phyloP scores from a whole-genome alignment of 2,329 filamentous ascomycete species.

The Colletotrichum cuscutae region DNA sequence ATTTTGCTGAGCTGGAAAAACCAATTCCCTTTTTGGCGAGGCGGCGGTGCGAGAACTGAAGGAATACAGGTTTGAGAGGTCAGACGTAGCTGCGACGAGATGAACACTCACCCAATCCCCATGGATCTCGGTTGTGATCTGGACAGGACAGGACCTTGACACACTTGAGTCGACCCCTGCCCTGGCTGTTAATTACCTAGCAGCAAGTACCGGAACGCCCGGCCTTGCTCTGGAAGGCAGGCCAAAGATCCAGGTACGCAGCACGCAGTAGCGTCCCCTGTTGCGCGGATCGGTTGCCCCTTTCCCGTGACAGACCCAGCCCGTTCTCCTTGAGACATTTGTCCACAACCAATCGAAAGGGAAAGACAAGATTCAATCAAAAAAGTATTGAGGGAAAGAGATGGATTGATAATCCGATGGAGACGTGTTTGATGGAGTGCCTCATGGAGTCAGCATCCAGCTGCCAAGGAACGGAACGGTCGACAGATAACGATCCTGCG shows the following conservation, averaged over 20 bases:
- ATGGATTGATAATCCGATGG: not conserved
- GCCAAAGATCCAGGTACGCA: not conserved
- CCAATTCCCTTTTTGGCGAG: not conserved
- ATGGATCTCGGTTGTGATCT: not conserved
- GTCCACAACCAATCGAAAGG: not conserved
- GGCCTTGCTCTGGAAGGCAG: constrained; percentile 1
- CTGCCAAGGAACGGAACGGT: not conserved
- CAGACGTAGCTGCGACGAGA: constrained; percentile 30
- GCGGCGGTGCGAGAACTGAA: not conserved
- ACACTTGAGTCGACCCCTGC: not conserved
- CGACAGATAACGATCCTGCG: not conserved
- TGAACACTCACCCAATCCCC: constrained; percentile 15
- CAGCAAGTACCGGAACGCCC: constrained; percentile 22
- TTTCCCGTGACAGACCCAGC: not conserved
- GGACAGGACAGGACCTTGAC: not conserved
- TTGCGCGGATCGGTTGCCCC: not conserved
- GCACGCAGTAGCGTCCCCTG: not conserved
- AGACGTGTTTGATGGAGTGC: not conserved
- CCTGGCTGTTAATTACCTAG: not conserved
- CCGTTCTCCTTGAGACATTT: not conserved
- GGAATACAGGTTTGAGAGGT: not conserved
- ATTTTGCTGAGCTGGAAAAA: not conserved
- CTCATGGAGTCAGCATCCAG: not conserved
- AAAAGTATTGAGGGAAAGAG: not conserved
- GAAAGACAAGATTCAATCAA: too few relatives aligned